Evolutionary conservation across 768 basidiomycete species (phyloP).

Genomic region (Agrocybe praecox): DNA sequence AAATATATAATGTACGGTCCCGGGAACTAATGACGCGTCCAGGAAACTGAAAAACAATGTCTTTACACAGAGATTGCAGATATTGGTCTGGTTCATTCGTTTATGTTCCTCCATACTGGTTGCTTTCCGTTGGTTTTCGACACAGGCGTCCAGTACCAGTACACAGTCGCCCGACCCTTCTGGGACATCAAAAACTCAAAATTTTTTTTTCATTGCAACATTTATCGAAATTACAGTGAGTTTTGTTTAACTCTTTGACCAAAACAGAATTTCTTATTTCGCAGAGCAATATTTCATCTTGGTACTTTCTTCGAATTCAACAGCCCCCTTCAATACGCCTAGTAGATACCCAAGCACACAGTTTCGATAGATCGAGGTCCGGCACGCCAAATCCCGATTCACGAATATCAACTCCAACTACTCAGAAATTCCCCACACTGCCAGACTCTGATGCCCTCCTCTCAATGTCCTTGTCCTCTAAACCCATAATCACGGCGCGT

Average conservation of each 20-base stretch:
- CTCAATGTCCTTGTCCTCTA: slow-evolving; percentile 64
- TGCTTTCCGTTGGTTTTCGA: slow-evolving; percentile 40
- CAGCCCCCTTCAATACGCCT: slow-evolving; percentile 74
- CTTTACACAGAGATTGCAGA: slow-evolving; percentile 54
- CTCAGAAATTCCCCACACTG: slow-evolving; percentile 19
- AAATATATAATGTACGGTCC: slow-evolving; percentile 58
- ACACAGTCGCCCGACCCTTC: slow-evolving; percentile 20
- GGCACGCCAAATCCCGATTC: slow-evolving; percentile 40
- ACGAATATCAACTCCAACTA: slow-evolving; percentile 18
- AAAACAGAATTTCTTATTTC: slow-evolving; percentile 2
- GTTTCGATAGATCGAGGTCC: slow-evolving; percentile 40
- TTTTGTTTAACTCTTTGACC: slow-evolving; percentile 9
- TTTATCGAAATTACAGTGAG: slow-evolving; percentile 61
- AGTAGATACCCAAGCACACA: slow-evolving; percentile 55
- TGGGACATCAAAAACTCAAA: slow-evolving; percentile 29
- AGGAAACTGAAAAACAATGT: background rate
- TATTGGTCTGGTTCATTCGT: slow-evolving; percentile 59
- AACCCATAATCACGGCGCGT: slow-evolving; percentile 49
- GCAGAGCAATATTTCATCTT: slow-evolving; percentile 57
- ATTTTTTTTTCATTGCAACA: slow-evolving; percentile 51
- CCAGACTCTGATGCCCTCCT: slow-evolving; percentile 62
- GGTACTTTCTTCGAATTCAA: slow-evolving; percentile 59
- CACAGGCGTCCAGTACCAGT: slow-evolving; percentile 37
- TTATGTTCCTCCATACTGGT: slow-evolving; percentile 51
- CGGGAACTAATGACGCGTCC: background rate